Conservation (phyloP, 2,329 filamentous ascomycete genomes). For the Purpureocillium takamizusanense region DNA sequence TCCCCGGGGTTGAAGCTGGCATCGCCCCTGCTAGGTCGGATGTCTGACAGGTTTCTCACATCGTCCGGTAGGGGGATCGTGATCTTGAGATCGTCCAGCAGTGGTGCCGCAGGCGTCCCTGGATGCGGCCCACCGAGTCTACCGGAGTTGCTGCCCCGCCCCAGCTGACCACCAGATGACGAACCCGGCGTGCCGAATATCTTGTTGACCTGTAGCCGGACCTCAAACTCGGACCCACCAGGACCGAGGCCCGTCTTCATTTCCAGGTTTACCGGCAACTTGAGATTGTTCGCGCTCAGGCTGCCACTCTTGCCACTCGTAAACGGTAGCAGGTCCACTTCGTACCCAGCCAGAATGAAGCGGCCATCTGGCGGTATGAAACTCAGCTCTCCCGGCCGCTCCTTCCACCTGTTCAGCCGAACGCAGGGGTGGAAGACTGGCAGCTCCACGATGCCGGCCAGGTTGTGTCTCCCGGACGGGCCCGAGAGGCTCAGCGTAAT, state of each 20-base stretch:
- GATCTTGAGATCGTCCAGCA: slow-evolving; percentile 69
- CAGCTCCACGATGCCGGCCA: slow-evolving; percentile 68
- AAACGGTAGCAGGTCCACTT: slow-evolving; percentile 79
- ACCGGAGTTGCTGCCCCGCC: slow-evolving; percentile 32
- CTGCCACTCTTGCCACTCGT: slow-evolving; percentile 47
- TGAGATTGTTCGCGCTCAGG: slow-evolving; percentile 54
- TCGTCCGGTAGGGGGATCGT: slow-evolving; percentile 69
- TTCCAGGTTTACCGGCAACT: slow-evolving; percentile 74
- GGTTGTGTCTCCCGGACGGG: slow-evolving; percentile 69
- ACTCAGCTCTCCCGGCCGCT: slow-evolving; percentile 82
- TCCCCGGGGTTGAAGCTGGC: slow-evolving; percentile 71
- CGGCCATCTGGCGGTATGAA: slow-evolving; percentile 93
- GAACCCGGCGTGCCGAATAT: slow-evolving; percentile 41
- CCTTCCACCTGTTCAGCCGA: slow-evolving; percentile 79
- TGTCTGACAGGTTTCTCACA: slow-evolving; percentile 75
- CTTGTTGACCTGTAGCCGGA: slow-evolving; percentile 63
- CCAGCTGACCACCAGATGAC: slow-evolving; percentile 25
- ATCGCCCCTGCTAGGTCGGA: slow-evolving; percentile 74
- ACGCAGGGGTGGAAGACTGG: slow-evolving; percentile 97
- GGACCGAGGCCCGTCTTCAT: slow-evolving; percentile 72
- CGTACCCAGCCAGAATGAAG: slow-evolving; percentile 89
- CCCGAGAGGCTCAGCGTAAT: slow-evolving; percentile 73
- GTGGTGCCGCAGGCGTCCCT: slow-evolving; percentile 48
- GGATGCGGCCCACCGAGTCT: slow-evolving; percentile 31
- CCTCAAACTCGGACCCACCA: slow-evolving; percentile 78